A percentile compares a stretch with the other conserved stretches of the same genome.
Conservation (phyloP, 2,329 filamentous ascomycete species). For the Ceratocystis alfenasii region DNA sequence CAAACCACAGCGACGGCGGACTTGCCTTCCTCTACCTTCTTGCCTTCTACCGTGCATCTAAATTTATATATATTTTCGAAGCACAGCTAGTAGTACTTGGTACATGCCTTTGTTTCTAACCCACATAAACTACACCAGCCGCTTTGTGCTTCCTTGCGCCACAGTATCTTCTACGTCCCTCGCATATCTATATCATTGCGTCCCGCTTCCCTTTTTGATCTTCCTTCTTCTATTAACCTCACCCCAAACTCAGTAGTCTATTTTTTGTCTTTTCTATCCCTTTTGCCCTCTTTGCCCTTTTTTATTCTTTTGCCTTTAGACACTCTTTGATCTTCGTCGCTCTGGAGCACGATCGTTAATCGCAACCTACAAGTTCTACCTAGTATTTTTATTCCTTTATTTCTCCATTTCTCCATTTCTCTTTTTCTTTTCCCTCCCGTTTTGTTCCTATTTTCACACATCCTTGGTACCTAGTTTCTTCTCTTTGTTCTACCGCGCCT, state of each 20-base stretch:
- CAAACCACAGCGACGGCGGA: no score
- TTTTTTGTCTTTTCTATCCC: neutral
- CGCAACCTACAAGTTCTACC: neutral
- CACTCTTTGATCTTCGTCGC: neutral
- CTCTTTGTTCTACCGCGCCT: neutral
- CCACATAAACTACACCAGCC: neutral
- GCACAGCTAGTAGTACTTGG: neutral
- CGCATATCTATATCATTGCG: neutral
- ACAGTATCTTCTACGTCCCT: neutral
- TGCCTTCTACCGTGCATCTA: no score
- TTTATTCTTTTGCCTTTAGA: neutral
- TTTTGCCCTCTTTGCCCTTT: neutral
- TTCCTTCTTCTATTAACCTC: neutral
- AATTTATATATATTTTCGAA: no score
- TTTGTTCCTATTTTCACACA: constrained; percentile 4
- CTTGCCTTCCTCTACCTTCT: no score
- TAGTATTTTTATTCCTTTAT: neutral
- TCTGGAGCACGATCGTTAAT: constrained; percentile 6
- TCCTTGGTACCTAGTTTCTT: neutral
- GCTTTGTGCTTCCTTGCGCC: neutral
- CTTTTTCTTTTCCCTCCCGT: constrained; percentile 10
- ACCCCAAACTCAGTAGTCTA: neutral
- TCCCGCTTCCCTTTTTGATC: neutral
- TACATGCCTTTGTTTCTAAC: neutral
- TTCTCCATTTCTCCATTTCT: neutral